Conservation (phyloP, 2,329 filamentous ascomycete genomes). For the Fusarium coicis region DNA sequence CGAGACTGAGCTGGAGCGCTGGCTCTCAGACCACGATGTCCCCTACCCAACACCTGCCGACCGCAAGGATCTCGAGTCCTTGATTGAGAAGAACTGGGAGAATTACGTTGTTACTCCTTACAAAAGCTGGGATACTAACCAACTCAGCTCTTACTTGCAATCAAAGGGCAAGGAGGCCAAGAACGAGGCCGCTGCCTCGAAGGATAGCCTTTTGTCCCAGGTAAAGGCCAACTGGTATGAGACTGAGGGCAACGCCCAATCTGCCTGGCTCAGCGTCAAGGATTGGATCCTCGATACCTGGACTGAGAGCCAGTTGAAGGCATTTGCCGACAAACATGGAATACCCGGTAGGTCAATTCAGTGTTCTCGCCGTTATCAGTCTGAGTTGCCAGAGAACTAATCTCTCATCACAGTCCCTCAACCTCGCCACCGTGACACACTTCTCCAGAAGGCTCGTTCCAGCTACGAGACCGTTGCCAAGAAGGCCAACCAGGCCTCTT, state of each 20-base stretch:
- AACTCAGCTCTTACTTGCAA: conserved; percentile 75
- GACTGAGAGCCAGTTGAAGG: conserved; percentile 92
- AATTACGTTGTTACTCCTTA: conserved; percentile 79
- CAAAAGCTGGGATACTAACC: conserved; percentile 77
- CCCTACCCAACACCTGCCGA: conserved; percentile 91
- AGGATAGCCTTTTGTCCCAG: conserved; percentile 73
- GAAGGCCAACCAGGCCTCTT: conserved; percentile 76
- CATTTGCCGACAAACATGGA: conserved; percentile 88
- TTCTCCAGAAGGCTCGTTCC: conserved; percentile 80
- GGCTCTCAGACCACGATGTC: conserved; percentile 92
- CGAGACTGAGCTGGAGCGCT: conserved; percentile 95
- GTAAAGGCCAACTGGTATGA: conserved; percentile 83
- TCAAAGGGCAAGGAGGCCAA: conserved; percentile 77
- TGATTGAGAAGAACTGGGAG: conserved; percentile 94
- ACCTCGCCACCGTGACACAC: conserved; percentile 83
- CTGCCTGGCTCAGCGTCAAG: conserved; percentile 77
- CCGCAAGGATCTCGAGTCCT: conserved; percentile 90
- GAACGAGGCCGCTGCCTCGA: conserved; percentile 72
- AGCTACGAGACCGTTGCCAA: conserved; percentile 84
- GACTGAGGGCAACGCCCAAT: conserved; percentile 78
- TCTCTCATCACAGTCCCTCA: conserved; percentile 70
- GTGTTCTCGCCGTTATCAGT: too few relatives aligned
- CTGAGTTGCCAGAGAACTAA: not conserved
- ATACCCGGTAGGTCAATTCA: conserved; percentile 70
- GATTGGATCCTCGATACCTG: conserved; percentile 97